Evolutionary conservation across 2,329 filamentous ascomycete genomes (phyloP).

Genomic region (Fusarium tricinctum): DNA sequence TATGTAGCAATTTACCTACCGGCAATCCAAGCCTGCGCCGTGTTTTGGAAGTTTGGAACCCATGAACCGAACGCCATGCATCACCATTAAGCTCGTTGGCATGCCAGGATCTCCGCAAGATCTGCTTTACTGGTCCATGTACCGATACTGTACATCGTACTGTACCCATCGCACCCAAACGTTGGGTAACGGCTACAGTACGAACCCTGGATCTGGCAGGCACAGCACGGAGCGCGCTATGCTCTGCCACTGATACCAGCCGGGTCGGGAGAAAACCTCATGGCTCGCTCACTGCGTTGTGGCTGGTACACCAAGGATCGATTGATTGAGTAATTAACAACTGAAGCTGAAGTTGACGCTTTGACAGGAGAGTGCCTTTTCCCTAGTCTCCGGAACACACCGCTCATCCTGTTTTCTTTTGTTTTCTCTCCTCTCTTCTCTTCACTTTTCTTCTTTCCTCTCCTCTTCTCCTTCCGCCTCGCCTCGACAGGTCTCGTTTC

Average conservation of each 20-base stretch:
- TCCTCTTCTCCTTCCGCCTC: slow-evolving; percentile 12
- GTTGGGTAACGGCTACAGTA: slow-evolving; percentile 22
- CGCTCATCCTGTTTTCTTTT: slow-evolving; percentile 38
- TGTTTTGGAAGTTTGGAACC: not conserved
- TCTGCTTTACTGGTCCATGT: slow-evolving; percentile 33
- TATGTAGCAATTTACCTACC: slow-evolving; percentile 14
- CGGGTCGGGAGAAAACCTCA: not conserved
- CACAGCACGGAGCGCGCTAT: slow-evolving; percentile 14
- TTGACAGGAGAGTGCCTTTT: slow-evolving; percentile 27
- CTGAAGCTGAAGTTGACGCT: slow-evolving; percentile 38
- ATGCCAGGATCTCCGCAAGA: slow-evolving; percentile 46
- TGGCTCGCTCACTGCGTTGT: not conserved
- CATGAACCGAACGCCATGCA: slow-evolving; percentile 40
- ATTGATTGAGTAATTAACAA: slow-evolving; percentile 6
- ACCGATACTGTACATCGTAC: slow-evolving; percentile 7
- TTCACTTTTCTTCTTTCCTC: slow-evolving; percentile 15
- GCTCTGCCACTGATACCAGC: not conserved
- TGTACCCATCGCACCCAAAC: slow-evolving; percentile 13
- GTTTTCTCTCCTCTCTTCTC: slow-evolving; percentile 28
- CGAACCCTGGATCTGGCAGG: slow-evolving; percentile 24
- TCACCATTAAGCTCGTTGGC: slow-evolving; percentile 30
- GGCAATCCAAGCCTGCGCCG: too few species aligned
- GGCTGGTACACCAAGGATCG: slow-evolving; percentile 10
- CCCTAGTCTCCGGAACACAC: slow-evolving; percentile 34
- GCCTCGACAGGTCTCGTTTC: slow-evolving; percentile 12